phyloP scores from a whole-genome alignment of 208 protist genomes.

The Trypanosoma avium region DNA sequence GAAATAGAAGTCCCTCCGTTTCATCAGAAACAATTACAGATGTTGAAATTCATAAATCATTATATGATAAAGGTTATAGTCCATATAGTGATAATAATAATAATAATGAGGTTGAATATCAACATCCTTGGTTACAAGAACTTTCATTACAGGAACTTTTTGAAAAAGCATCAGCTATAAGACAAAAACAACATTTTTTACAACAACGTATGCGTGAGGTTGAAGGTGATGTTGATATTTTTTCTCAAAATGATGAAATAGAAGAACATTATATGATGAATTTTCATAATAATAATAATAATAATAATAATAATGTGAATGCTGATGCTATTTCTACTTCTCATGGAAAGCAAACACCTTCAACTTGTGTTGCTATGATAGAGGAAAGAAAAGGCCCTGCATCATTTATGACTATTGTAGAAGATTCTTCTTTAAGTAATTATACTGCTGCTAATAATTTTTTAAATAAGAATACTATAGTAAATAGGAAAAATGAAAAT shows the following conservation, averaged over 20 bases:
- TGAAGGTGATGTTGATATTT: neutral
- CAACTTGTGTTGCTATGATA: neutral
- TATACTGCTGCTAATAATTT: neutral
- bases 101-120: neutral
- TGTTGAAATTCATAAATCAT: neutral
- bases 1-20: neutral
- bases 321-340: neutral
- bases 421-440: neutral
- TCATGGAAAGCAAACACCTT: neutral
- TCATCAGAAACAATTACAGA: neutral
- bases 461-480: neutral
- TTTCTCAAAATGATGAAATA: neutral
- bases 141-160: conserved; percentile 75
- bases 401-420: neutral
- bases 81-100: conserved; percentile 1
- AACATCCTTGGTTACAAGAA: conserved; percentile 4
- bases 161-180: conserved; percentile 63
- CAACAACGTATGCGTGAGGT: conserved; percentile 33
- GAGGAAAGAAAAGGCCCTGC: neutral
- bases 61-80: conserved; percentile 21
- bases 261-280: neutral
- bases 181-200: conserved; percentile 48
- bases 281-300: neutral
- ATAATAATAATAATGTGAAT: neutral
- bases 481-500: neutral